Conservation (phyloP, 495 filamentous ascomycete genomes). For the Elasticomyces elasticus region DNA sequence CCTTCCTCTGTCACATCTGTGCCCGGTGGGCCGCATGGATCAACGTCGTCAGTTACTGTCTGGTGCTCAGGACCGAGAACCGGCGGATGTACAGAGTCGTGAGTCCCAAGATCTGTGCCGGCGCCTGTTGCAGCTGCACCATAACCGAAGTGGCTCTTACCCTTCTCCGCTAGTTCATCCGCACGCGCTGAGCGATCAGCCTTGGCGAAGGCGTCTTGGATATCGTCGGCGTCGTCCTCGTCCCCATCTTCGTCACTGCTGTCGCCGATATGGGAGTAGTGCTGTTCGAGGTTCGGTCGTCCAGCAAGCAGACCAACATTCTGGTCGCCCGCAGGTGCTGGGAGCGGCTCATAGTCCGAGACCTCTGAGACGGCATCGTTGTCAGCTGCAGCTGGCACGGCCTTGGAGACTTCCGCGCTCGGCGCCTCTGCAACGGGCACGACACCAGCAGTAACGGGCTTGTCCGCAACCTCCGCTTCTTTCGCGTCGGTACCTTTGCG, state of each 20-base stretch:
- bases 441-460: neutral
- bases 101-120: too few relatives aligned
- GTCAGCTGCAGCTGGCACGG: neutral
- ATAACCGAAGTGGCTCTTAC: neutral
- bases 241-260: constrained; percentile 1
- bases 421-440: neutral
- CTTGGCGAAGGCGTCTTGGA: neutral
- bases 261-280: neutral
- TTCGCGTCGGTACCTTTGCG: neutral
- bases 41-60: neutral
- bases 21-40: neutral
- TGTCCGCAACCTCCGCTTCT: neutral
- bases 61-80: neutral
- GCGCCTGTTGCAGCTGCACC: neutral
- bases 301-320: neutral
- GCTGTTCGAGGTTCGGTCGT: neutral
- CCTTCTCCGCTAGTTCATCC: constrained; percentile 3
- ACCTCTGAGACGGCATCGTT: neutral
- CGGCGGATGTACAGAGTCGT: too few relatives aligned
- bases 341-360: neutral
- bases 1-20: neutral
- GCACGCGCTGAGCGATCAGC: neutral
- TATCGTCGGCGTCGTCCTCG: neutral
- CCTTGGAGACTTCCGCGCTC: neutral
- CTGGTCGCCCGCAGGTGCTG: neutral